Evolutionary conservation across 345 rosid species (phyloP).

Genomic region (Rhodamnia argentea): DNA sequence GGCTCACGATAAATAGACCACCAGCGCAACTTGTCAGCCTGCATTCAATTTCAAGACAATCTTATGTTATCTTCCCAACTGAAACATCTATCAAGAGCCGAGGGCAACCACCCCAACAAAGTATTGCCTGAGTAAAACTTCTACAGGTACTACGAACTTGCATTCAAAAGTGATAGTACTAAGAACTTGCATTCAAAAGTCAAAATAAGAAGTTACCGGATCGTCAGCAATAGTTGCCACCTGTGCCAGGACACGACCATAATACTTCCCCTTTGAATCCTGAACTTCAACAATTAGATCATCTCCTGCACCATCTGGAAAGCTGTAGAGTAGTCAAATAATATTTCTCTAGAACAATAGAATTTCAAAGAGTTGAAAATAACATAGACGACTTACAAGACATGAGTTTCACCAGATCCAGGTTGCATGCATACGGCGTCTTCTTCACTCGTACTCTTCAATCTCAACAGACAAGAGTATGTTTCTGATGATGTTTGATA

Average conservation of each 20-base stretch:
- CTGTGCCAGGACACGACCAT: conserved; percentile 89
- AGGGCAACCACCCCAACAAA: not conserved
- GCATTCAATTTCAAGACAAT: conserved; percentile 18
- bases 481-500: conserved; percentile 41
- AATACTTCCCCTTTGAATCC: conserved; percentile 74
- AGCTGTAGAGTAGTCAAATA: conserved; percentile 46
- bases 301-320: conserved; percentile 92
- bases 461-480: conserved; percentile 59
- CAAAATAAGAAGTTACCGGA: conserved; percentile 21
- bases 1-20: conserved; percentile 93
- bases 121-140: not conserved
- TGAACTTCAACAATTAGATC: conserved; percentile 86
- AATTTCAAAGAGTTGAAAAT: conserved; percentile 4
- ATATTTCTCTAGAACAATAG: not conserved
- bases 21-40: conserved; percentile 91
- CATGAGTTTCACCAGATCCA: conserved; percentile 90
- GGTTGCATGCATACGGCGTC: conserved; percentile 77
- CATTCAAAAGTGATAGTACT: not conserved
- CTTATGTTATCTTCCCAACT: not conserved
- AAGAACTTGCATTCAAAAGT: not conserved
- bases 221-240: conserved; percentile 65
- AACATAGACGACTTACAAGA: conserved; percentile 55
- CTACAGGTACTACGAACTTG: not conserved
- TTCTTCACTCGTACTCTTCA: conserved; percentile 82
- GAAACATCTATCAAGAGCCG: not conserved